Evolutionary conservation across 139 green algal species (phyloP).

Genomic region (Tetraselmis striata): DNA sequence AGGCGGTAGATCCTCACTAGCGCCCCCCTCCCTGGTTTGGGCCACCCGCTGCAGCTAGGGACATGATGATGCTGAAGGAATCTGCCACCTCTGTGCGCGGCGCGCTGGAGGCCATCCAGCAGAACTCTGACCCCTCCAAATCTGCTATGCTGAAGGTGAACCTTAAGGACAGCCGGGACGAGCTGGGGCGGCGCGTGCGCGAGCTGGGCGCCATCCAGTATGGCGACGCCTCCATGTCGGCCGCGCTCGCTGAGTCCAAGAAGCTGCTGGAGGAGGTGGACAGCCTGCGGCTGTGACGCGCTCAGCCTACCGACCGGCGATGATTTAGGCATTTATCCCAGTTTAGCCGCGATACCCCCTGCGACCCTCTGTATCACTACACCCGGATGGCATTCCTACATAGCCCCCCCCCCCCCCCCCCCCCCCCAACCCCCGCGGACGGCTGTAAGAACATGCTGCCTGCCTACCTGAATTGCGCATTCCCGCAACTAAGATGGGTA

Average conservation of each 20-base stretch:
- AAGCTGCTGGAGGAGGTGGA: neutral
- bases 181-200: neutral
- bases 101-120: neutral
- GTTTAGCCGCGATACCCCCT: no score
- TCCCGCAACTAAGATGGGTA: no score
- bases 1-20: no score
- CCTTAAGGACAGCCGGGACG: neutral
- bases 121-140: neutral
- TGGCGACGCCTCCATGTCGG: neutral
- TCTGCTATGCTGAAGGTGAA: neutral
- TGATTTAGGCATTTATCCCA: no score
- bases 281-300: neutral
- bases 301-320: no score
- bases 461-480: no score
- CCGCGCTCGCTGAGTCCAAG: neutral
- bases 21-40: neutral
- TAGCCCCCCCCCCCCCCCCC: no score
- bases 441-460: no score
- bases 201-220: neutral
- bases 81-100: neutral
- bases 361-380: no score
- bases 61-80: neutral
- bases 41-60: neutral
- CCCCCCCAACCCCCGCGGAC: no score
- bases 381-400: no score